Evolutionary conservation across 1,139 yeast genomes (phyloP), one percentile per base, ranked within the genome.

Genomic region (Saccharomyces uvarum): DNA sequence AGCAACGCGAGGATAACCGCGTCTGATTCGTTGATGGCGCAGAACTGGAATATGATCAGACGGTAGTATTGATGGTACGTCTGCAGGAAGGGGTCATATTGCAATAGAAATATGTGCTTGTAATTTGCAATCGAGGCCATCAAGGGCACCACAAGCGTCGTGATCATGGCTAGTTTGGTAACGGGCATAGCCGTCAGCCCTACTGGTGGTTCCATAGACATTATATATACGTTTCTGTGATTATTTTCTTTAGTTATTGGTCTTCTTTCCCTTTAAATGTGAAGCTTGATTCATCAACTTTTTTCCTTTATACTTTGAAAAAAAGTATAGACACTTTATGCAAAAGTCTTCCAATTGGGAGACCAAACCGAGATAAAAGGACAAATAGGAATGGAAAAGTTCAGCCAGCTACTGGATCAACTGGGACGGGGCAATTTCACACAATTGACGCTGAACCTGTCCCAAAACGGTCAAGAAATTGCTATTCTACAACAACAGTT

Each of bases 11-110:
- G 49, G 2, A 68, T 54, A 3, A 64, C 57, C 26, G 62, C 68
- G 56, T 68, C 70, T 13, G 69, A 60, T 51, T 68, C 72, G 51
- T 67, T 68, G 2, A 66, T 54, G 9, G 67, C 59, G 3, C 66
- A 62, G n/a, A 67, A 24, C 50, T 64, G 70, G 49, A 65, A 67
- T 14, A 57, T 51, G 2, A 62, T 14, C 11, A 60, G 57, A 48
- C 71, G 58, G 53, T 63, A 66, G 51, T 61, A 66, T 48, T 68
- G 72, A n/a, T 56, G 54, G 50, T 67, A 67, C 29, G 64, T 62
- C 1, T 54, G 48, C 5, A 68, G 61, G 51, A 67, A 68, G 5
- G 72, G 72, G 50, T 65, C 65, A 53, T 61, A 63, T 21, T 59
- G 59, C 38, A 62, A 57, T 24, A 65, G 51, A 56, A 68, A 68